A percentile compares a stretch with the other conserved stretches of the same genome.
These are phyloP conservation scores for Ogataea trehaloabstinens DNA, from an alignment of 805 yeast species.

Conservation along the genomic window DNA sequence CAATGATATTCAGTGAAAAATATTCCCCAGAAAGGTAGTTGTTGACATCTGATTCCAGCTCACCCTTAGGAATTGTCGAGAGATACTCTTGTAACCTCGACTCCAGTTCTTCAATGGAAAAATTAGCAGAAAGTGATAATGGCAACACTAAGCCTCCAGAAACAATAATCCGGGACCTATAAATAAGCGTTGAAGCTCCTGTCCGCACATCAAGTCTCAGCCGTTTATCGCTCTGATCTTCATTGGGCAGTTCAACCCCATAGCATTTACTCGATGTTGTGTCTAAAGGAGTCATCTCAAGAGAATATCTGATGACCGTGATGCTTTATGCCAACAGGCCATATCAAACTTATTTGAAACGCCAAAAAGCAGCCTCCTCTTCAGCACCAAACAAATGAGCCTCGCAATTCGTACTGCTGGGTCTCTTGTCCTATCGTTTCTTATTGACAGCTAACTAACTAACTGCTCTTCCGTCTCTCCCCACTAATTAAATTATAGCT, in stretches of 20 bases:
- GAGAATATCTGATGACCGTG: too few species aligned
- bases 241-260: constrained; percentile 51
- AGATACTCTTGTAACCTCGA: constrained; percentile 31
- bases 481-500: too few species aligned
- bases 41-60: constrained; percentile 17
- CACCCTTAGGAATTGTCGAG: constrained; percentile 1
- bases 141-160: constrained; percentile 70
- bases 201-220: constrained; percentile 59
- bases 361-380: too few species aligned
- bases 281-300: constrained; percentile 55
- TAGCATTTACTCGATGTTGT: constrained; percentile 66
- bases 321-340: too few species aligned
- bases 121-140: constrained; percentile 39
- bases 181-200: constrained; percentile 60
- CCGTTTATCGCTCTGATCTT: constrained; percentile 49
- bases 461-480: too few species aligned
- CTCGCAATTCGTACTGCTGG: too few species aligned
- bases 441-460: too few species aligned
- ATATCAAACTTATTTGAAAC: too few species aligned
- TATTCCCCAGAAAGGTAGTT: constrained; percentile 59
- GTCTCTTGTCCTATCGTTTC: too few species aligned
- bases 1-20: constrained; percentile 57
- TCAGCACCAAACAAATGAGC: too few species aligned
- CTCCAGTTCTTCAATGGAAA: constrained; percentile 40
- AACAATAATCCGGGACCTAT: constrained; percentile 58